A percentile compares a stretch with the other conserved stretches of the same genome.
These are phyloP conservation scores for Lactifluus echinatus DNA, from an alignment of 768 basidiomycete genomes.

Conservation along the genomic window DNA sequence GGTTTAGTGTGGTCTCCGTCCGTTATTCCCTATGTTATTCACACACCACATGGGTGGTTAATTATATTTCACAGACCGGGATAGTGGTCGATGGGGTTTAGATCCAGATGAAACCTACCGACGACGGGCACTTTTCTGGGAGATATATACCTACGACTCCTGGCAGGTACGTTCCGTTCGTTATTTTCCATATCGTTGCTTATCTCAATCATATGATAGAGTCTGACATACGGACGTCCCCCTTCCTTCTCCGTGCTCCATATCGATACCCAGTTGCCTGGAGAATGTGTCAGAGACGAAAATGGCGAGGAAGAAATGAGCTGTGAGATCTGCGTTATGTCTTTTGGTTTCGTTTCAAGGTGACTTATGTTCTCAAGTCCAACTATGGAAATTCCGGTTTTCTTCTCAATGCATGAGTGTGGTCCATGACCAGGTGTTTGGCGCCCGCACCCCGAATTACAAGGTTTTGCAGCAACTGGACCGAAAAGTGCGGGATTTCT, in stretches of 20 bases:
- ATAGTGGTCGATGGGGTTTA: constrained; percentile 58
- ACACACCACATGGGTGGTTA: constrained; percentile 12
- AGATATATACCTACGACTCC: constrained; percentile 58
- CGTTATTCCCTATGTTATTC: constrained; percentile 48
- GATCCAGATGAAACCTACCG: constrained; percentile 46
- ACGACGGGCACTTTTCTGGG: constrained; percentile 54
- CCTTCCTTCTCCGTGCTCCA: constrained; percentile 46
- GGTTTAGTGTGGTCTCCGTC: constrained; percentile 25
- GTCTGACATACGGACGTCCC: constrained; percentile 62
- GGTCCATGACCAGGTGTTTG: constrained; percentile 62
- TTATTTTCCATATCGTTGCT: neutral
- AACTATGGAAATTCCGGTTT: constrained; percentile 64
- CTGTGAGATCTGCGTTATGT: constrained; percentile 36
- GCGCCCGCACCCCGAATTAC: constrained; percentile 53
- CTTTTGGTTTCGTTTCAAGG: neutral
- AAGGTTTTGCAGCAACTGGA: constrained; percentile 55
- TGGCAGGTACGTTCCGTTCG: constrained; percentile 46
- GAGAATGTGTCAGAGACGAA: constrained; percentile 45
- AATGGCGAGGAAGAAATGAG: constrained; percentile 51
- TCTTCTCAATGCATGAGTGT: constrained; percentile 51
- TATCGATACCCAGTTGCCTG: constrained; percentile 23
- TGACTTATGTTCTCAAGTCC: constrained; percentile 33
- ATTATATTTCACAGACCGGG: constrained; percentile 42
- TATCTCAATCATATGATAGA: constrained; percentile 32
- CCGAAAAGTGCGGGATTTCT: constrained; percentile 54